Conservation (phyloP, 2,329 filamentous ascomycete species). For the Epichloe coenophiala region DNA sequence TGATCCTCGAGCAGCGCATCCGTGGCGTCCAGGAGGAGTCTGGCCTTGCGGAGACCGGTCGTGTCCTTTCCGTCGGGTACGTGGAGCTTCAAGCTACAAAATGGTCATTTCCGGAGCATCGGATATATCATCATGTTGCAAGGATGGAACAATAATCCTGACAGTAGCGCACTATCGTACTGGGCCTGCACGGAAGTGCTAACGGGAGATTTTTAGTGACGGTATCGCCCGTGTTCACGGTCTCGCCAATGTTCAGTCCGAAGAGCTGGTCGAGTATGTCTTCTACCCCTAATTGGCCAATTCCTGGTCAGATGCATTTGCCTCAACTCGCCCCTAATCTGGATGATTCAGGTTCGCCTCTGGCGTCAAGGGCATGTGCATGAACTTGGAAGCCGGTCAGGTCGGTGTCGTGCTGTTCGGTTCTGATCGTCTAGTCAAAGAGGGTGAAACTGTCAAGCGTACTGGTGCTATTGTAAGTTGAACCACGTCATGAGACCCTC, state of each 20-base stretch:
- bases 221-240: conserved; percentile 99
- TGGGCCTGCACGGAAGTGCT: conserved; percentile 10
- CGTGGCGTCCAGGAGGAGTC: conserved; percentile 96
- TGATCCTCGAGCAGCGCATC: conserved; percentile 98
- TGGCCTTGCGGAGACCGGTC: conserved; percentile 92
- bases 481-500: not conserved
- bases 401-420: conserved; percentile 99
- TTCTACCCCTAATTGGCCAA: conserved; percentile 1
- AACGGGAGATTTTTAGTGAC: conserved; percentile 53
- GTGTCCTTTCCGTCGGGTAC: conserved; percentile 97
- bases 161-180: not conserved
- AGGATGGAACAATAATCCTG: not conserved
- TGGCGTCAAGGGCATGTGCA: conserved; percentile 99
- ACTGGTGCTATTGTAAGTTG: conserved; percentile 91
- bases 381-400: conserved; percentile 99
- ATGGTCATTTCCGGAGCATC: not conserved
- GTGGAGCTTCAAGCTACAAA: conserved; percentile 27
- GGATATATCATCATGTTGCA: not conserved
- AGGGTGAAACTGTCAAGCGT: conserved; percentile 99
- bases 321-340: conserved; percentile 9
- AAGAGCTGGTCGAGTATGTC: conserved; percentile 98
- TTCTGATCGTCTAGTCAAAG: conserved; percentile 99
- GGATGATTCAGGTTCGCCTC: conserved; percentile 71
- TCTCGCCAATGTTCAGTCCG: conserved; percentile 99
- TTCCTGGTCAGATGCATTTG: not conserved